These are phyloP conservation scores for Russula sp. DNA, from an alignment of 768 basidiomycete genomes.

Conservation along the genomic window DNA sequence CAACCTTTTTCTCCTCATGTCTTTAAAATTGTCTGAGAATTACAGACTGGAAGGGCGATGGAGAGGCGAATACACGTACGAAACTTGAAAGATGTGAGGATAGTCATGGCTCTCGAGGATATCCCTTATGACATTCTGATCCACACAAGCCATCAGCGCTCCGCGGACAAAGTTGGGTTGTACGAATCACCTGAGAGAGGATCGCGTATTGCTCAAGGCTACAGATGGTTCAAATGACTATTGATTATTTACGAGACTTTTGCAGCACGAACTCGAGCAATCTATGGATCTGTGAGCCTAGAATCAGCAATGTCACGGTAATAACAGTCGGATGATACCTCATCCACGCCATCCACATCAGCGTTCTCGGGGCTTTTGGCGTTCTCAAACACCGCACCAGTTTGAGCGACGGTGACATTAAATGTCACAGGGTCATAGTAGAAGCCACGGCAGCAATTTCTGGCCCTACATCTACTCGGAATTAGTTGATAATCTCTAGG, in stretches of 20 bases:
- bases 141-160: not conserved
- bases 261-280: slow-evolving; percentile 18
- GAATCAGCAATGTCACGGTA: not conserved
- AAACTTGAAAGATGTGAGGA: slow-evolving; percentile 25
- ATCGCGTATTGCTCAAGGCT: slow-evolving; percentile 27
- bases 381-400: not conserved
- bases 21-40: slow-evolving; percentile 12
- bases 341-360: slow-evolving; percentile 13
- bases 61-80: slow-evolving; percentile 11
- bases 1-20: slow-evolving; percentile 21
- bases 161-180: no score
- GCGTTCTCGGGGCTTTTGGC: not conserved
- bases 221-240: not conserved
- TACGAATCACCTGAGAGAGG: slow-evolving; percentile 14
- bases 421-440: slow-evolving; percentile 18
- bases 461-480: slow-evolving; percentile 18
- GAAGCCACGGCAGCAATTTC: not conserved
- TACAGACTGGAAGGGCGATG: not conserved
- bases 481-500: not conserved
- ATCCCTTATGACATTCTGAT: slow-evolving; percentile 16
- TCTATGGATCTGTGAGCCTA: slow-evolving; percentile 5
- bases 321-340: slow-evolving; percentile 6
- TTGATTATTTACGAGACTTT: not conserved
- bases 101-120: slow-evolving; percentile 25
- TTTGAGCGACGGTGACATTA: not conserved